phyloP scores from a whole-genome alignment of 139 green algal species.

The Ettlia oleoabundans region DNA sequence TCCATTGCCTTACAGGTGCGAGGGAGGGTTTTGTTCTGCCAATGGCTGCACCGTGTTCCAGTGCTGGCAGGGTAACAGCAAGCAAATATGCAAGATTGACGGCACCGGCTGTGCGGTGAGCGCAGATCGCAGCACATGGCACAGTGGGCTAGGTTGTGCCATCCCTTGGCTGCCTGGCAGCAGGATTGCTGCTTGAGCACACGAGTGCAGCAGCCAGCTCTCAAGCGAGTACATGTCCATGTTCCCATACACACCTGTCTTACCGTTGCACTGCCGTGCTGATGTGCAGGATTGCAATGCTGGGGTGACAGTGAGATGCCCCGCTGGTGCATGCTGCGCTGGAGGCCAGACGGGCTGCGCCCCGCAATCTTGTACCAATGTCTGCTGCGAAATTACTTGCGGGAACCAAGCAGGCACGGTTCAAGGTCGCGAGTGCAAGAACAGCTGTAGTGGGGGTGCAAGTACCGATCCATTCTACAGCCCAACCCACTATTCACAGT shows the following conservation, averaged over 20 bases:
- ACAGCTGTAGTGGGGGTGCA: neutral
- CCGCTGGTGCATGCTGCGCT: neutral
- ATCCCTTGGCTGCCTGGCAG: too few relatives aligned
- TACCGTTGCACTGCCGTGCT: neutral
- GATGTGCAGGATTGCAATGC: too few relatives aligned
- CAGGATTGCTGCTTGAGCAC: too few relatives aligned
- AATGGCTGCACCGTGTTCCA: neutral
- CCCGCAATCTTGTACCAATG: neutral
- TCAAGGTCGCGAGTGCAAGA: neutral
- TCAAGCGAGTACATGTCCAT: too few relatives aligned
- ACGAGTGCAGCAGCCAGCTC: too few relatives aligned
- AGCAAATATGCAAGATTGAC: conserved; percentile 4
- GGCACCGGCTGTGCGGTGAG: conserved; percentile 7
- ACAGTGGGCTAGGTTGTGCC: too few relatives aligned
- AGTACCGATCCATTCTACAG: neutral
- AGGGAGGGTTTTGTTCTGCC: neutral
- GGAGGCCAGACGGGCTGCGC: neutral
- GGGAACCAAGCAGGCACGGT: neutral
- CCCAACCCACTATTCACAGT: neutral
- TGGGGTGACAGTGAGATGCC: too few relatives aligned
- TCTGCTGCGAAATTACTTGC: neutral
- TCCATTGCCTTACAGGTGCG: too few relatives aligned
- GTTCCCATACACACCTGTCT: too few relatives aligned
- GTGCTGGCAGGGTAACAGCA: neutral
- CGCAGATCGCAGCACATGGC: too few relatives aligned